Percentiles rank a stretch among this genome's conserved stretches.
phyloP scores from a whole-genome alignment of 164 flowering plant genomes.

The Nymphaea colorata region DNA sequence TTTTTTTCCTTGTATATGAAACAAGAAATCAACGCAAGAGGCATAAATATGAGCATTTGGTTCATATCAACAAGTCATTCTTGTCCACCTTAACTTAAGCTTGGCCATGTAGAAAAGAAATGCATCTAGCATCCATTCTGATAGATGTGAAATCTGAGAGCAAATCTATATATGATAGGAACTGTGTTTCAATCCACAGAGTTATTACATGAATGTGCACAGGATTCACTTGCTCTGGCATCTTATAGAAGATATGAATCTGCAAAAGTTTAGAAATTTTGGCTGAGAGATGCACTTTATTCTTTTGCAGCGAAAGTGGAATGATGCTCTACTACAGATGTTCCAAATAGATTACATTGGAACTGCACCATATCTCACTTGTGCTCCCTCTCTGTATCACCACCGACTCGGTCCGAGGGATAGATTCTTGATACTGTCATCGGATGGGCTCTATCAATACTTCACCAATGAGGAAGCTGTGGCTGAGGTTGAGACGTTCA shows the following conservation, averaged over 20 bases:
- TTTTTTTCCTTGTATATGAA: no score
- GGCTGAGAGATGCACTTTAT: background rate
- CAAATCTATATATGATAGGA: background rate
- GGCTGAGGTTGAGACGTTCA: constrained; percentile 69
- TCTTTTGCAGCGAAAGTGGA: constrained; percentile 68
- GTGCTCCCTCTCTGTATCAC: constrained; percentile 62
- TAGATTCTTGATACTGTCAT: constrained; percentile 64
- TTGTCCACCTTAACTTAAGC: no score
- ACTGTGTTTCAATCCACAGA: background rate
- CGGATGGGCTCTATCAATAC: constrained; percentile 86
- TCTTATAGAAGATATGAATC: background rate
- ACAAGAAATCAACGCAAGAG: no score
- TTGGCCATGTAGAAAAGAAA: no score
- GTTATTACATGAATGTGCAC: background rate
- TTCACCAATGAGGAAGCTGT: constrained; percentile 91
- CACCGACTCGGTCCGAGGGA: constrained; percentile 65
- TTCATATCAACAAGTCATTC: no score
- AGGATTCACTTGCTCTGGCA: background rate
- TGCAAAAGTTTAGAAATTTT: background rate
- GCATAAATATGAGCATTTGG: no score
- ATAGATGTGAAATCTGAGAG: background rate
- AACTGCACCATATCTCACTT: constrained; percentile 53
- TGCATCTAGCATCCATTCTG: background rate
- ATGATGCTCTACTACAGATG: constrained; percentile 71
- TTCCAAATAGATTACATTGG: constrained; percentile 81